These are phyloP conservation scores for Xylaria sp. DNA, from an alignment of 2,329 filamentous ascomycete genomes.

Conservation along the genomic window DNA sequence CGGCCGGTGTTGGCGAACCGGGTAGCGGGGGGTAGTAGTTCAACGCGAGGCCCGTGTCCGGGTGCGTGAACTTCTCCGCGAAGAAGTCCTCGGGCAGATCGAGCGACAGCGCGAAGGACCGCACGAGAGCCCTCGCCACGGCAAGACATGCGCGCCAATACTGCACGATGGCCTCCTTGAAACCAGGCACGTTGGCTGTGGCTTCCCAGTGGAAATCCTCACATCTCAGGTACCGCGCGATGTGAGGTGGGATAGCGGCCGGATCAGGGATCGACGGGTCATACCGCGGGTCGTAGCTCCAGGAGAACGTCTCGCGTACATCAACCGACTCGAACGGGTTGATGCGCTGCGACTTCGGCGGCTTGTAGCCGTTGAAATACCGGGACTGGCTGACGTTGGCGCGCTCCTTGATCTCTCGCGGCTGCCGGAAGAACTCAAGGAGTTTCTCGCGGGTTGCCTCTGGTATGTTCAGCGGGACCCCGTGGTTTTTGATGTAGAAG, in stretches of 20 bases:
- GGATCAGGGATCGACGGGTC: conserved; percentile 40
- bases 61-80: conserved; percentile 42
- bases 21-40: conserved; percentile 50
- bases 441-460: conserved; percentile 34
- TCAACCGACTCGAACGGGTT: conserved; percentile 38
- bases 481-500: conserved; percentile 49
- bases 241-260: conserved; percentile 33
- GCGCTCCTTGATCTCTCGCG: conserved; percentile 30
- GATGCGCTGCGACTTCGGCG: conserved; percentile 39
- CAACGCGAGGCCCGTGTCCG: conserved; percentile 44
- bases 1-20: background rate
- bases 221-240: conserved; percentile 27
- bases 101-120: conserved; percentile 49
- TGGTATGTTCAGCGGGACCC: conserved; percentile 38
- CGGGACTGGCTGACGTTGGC: conserved; percentile 46
- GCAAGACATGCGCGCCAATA: conserved; percentile 45
- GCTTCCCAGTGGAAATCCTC: conserved; percentile 38
- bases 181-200: conserved; percentile 40
- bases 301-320: conserved; percentile 44
- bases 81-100: conserved; percentile 48
- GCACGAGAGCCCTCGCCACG: conserved; percentile 46
- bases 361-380: conserved; percentile 48
- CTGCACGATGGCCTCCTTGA: conserved; percentile 44
- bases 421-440: conserved; percentile 37
- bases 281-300: conserved; percentile 41